phyloP scores from a whole-genome alignment of 2,329 filamentous ascomycete species.

The Epichloe uncinata region DNA sequence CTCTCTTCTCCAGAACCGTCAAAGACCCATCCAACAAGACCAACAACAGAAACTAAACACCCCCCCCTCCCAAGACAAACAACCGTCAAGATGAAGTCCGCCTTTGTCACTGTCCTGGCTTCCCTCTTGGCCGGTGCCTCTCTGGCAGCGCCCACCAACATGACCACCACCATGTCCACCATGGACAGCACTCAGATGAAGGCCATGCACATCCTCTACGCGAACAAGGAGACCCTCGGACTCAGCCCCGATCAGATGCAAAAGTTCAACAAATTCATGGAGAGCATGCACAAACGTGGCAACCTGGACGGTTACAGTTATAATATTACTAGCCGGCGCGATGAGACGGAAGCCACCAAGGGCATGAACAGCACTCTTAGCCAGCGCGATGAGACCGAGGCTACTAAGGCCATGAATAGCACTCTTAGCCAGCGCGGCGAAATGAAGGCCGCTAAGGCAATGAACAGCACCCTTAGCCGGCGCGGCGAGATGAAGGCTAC shows the following conservation, averaged over 20 bases:
- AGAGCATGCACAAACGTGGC: neutral
- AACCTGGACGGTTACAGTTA: rapidly evolving
- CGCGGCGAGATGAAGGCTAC: too few relatives aligned
- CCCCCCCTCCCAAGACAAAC: too few relatives aligned
- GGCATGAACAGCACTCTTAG: too few relatives aligned
- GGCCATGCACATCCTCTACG: conserved; percentile 1
- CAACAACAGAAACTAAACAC: too few relatives aligned
- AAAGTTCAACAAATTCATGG: conserved; percentile 3
- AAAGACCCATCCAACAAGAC: too few relatives aligned
- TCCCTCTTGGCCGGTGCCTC: conserved; percentile 4
- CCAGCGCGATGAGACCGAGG: too few relatives aligned
- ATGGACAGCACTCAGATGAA: conserved; percentile 3
- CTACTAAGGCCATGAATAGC: too few relatives aligned
- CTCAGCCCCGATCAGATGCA: conserved; percentile 3
- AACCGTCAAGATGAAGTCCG: conserved; percentile 4
- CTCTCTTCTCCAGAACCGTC: too few relatives aligned
- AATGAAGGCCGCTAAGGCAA: rapidly evolving
- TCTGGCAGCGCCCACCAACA: conserved; percentile 1
- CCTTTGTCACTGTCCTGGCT: neutral
- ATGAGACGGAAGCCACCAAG: too few relatives aligned
- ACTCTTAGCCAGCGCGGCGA: too few relatives aligned
- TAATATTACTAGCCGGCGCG: too few relatives aligned
- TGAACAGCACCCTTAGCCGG: too few relatives aligned
- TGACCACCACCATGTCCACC: neutral
- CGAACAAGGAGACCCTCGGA: conserved; percentile 1